Conservation (phyloP, 2,329 filamentous ascomycete genomes). For the Ophiostoma angusticollis region DNA sequence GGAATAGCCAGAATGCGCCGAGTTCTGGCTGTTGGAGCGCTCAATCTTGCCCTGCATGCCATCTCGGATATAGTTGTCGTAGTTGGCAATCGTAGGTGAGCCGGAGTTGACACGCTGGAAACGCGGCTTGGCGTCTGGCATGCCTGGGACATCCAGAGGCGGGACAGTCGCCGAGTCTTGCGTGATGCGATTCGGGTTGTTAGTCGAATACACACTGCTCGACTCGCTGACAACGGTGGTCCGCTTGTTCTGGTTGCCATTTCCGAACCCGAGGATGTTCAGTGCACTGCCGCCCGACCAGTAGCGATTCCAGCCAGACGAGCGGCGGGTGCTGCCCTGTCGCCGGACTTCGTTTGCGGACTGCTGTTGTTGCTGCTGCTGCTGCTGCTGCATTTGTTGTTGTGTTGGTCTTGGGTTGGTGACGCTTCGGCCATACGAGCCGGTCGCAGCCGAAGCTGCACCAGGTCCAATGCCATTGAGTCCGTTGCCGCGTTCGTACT, state of each 20-base stretch:
- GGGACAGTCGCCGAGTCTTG: constrained; percentile 58
- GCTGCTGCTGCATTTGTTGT: constrained; percentile 8
- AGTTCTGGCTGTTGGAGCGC: constrained; percentile 38
- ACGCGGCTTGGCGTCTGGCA: constrained; percentile 41
- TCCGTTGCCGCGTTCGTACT: constrained; percentile 20
- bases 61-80: constrained; percentile 36
- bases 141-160: constrained; percentile 46
- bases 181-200: constrained; percentile 31
- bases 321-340: constrained; percentile 39
- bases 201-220: constrained; percentile 37
- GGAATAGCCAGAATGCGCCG: constrained; percentile 41
- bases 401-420: constrained; percentile 13
- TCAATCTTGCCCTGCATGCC: constrained; percentile 51
- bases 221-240: constrained; percentile 41
- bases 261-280: constrained; percentile 48
- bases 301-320: constrained; percentile 66
- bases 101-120: constrained; percentile 55
- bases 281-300: constrained; percentile 62
- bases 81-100: constrained; percentile 56
- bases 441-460: background rate
- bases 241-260: constrained; percentile 32
- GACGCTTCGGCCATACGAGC: constrained; percentile 7
- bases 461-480: constrained; percentile 4
- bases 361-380: constrained; percentile 15
- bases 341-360: constrained; percentile 20